Evolutionary conservation across 371 early-diverging fungal genomes (phyloP).

Genomic region (Synchytrium microbalum): DNA sequence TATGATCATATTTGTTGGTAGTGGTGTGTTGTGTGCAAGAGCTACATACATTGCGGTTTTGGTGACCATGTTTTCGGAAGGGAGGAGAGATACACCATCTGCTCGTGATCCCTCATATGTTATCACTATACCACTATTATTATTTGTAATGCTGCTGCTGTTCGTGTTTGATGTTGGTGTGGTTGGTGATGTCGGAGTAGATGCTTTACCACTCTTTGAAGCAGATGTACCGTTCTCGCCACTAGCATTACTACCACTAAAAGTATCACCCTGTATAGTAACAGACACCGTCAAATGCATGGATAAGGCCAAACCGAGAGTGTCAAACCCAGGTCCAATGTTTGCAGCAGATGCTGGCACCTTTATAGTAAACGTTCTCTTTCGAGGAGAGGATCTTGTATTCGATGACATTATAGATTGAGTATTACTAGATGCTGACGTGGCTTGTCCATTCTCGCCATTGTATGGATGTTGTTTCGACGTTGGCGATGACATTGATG

Average conservation of each 20-base stretch:
- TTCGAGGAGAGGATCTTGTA: too few relatives aligned
- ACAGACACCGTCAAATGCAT: constrained; percentile 70
- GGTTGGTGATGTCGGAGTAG: not conserved
- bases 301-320: constrained; percentile 82
- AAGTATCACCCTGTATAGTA: constrained; percentile 19
- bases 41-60: constrained; percentile 81
- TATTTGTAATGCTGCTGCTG: not conserved
- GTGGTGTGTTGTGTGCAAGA: constrained; percentile 45
- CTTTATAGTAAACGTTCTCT: too few relatives aligned
- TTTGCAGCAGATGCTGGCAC: constrained; percentile 87
- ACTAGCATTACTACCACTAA: not conserved
- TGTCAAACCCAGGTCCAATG: constrained; percentile 95
- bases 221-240: not conserved
- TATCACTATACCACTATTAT: constrained; percentile 17
- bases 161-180: too few relatives aligned
- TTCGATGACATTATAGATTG: too few relatives aligned
- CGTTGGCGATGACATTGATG: too few relatives aligned
- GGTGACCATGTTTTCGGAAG: constrained; percentile 81
- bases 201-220: not conserved
- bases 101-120: constrained; percentile 73
- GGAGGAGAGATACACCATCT: constrained; percentile 67
- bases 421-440: too few relatives aligned
- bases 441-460: too few relatives aligned
- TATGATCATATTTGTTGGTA: constrained; percentile 42
- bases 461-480: too few relatives aligned